Conservation (phyloP, 2,329 filamentous ascomycete genomes). For the Cercospora nicotianae region DNA sequence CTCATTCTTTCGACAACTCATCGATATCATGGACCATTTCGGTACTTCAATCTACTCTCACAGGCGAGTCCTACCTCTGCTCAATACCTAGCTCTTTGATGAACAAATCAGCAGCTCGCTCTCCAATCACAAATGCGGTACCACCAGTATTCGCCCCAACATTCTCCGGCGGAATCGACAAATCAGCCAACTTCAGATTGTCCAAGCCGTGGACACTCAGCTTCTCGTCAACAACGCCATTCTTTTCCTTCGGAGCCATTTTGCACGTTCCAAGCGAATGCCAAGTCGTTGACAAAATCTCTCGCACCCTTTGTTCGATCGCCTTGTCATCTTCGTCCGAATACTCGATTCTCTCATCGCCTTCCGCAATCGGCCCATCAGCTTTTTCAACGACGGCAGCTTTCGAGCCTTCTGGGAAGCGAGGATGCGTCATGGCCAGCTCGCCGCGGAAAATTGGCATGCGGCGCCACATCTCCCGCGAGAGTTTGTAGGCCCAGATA, state of each 20-base stretch:
- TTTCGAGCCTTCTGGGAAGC: conserved; percentile 48
- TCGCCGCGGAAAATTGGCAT: conserved; percentile 53
- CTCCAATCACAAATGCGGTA: conserved; percentile 46
- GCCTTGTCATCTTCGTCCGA: conserved; percentile 39
- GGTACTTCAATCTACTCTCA: conserved; percentile 6
- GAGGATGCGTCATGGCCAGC: conserved; percentile 41
- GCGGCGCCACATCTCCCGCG: conserved; percentile 61
- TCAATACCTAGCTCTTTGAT: conserved; percentile 42
- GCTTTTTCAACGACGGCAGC: conserved; percentile 40
- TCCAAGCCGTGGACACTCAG: conserved; percentile 45
- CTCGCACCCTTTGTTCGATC: conserved; percentile 46
- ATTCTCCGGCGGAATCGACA: conserved; percentile 45
- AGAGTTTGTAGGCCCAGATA: conserved; percentile 64
- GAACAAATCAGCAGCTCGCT: conserved; percentile 46
- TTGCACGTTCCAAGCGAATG: conserved; percentile 46
- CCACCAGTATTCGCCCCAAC: conserved; percentile 52
- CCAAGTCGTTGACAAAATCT: conserved; percentile 45
- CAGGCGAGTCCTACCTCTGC: conserved; percentile 21
- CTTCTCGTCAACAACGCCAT: conserved; percentile 44
- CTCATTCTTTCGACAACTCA: too few relatives aligned
- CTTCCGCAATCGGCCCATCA: conserved; percentile 42
- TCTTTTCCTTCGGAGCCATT: conserved; percentile 41
- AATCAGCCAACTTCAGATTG: conserved; percentile 48
- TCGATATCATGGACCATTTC: too few relatives aligned
- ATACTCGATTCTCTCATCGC: conserved; percentile 51